Percentiles rank a stretch among this genome's conserved stretches.
Conservation (phyloP, 2,329 filamentous ascomycete genomes). For the Celoporthe dispersa region DNA sequence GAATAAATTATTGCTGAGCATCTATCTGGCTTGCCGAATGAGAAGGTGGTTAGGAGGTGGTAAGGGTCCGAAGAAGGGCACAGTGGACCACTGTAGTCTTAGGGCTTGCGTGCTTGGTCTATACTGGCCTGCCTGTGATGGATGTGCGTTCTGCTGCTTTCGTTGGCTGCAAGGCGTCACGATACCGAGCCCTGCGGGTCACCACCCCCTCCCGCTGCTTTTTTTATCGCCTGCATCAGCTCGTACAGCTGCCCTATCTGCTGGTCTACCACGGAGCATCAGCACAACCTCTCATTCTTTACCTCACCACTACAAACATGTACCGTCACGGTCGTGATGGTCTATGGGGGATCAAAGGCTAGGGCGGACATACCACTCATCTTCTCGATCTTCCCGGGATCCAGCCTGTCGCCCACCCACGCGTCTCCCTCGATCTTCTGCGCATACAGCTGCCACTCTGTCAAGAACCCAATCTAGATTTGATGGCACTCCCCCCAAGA, state of each 20-base stretch:
- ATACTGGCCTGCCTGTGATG: neutral
- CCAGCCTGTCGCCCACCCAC: slow-evolving; percentile 85
- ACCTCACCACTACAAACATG: neutral
- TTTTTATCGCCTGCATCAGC: slow-evolving; percentile 79
- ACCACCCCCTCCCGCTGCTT: slow-evolving; percentile 32
- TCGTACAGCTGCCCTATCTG: slow-evolving; percentile 94
- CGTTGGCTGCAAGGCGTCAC: neutral
- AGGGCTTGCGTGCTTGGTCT: neutral
- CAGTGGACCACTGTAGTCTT: neutral
- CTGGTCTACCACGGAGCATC: slow-evolving; percentile 67
- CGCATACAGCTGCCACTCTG: slow-evolving; percentile 94
- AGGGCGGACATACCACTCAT: slow-evolving; percentile 75
- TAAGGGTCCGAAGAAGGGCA: neutral
- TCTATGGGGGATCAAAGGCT: neutral
- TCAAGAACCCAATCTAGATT: slow-evolving; percentile 85
- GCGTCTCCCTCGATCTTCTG: slow-evolving; percentile 86
- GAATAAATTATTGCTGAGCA: neutral
- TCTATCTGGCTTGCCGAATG: neutral
- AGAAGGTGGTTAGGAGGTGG: neutral
- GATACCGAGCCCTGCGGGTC: slow-evolving; percentile 13
- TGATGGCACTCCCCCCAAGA: too few relatives aligned
- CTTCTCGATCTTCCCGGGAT: slow-evolving; percentile 82
- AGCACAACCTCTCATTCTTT: slow-evolving; percentile 22
- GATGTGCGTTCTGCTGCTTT: neutral
- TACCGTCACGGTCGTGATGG: neutral